Base-by-base conservation (phyloP, 1,139 yeast genomes). In the Fermentozyma sake region DNA sequence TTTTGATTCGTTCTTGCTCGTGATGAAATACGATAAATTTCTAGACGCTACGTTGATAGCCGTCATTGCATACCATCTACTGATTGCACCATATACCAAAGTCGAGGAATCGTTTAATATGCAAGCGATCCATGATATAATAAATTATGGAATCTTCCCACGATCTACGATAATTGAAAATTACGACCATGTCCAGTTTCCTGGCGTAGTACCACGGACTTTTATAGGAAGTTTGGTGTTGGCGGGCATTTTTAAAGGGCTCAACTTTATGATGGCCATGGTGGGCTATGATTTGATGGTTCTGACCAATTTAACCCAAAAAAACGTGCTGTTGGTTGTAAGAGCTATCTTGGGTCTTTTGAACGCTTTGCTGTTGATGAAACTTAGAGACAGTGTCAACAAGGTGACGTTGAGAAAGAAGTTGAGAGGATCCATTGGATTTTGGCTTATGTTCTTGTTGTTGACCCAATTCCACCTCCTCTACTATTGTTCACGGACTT, bases 91-190 rank as follows among this genome's bases (percentile, higher is more conserved):
- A 0, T 86, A 65, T 52, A 81, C 96, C 4, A 89, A 91, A 53
- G 96, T 91, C 1, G 97, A 91, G 50, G 98, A 91, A 50, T 84
- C 95, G 18, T 91, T 91, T 64, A 85, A 81, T 44, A 64, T 85
- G 24, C 97, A 91, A 46, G 97, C 97, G 0, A 65, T 85, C 22
- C 91, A 87, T 48, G 97, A 91, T 47, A 67, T 89, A 26, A 42
- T 85, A 30, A 69, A 71, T 38, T 69, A 75, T 46, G 96, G 96
- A 0, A 39, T 69, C 0, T 46, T 38, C 23, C 61, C 63, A 2
- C 53, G 52, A 16, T 65, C 64, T 30, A 33, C 65, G 1, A 44
- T 68, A 5, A 30, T 39, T 18, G 47, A 48, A 7, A 42, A 61
- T 33, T 91, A 72, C 49, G 97, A 91, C 49, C 97, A 89, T 50